Base-by-base conservation (phyloP, 345 rosid species). In the Murraya paniculata region DNA sequence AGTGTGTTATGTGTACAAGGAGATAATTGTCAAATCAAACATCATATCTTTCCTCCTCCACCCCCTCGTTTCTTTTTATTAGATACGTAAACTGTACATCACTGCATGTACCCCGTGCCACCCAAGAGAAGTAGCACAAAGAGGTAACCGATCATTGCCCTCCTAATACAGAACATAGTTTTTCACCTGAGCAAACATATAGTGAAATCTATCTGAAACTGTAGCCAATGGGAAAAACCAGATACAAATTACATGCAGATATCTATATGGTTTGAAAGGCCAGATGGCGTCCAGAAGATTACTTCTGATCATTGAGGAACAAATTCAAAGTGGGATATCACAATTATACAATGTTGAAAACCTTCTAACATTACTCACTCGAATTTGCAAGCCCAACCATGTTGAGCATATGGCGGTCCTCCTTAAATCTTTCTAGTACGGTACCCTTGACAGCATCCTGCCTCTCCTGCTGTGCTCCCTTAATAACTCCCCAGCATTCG, bases 371-470 rank as follows among this genome's bases (percentile, higher is more conserved):
- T 87, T 61, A 93, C 69, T 87, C 88, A 19, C 92, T 92, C 0
- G 98, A 88, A 82, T 91, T 90, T 9, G 98, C 98, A 55, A 93
- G 82, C 36, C 98, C 98, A 8, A 95, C 94, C 85, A 95, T 86
- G 77, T 93, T 87, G 65, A 95, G 95, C 98, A 95, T 90, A 83
- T 93, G 83, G 57, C 91, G 91, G 39, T 95, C 97, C 84, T 95
- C 98, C 81, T 91, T 93, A 67, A 91, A 93, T 77, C 98, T 90
- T 22, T 95, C 97, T 41, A 91, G 67, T 19, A 91, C 86, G 0
- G 93, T 84, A 41, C 93, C 91, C 85, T 67, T 89, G 22, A 75
- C 41, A 4, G 77, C 87, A 53, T 86, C 90, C 0, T 80, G 82
- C 68, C 79, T 86, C 45, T 88, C 88, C 59, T 86, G 86, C 64